These are phyloP conservation scores for Xerophyta viscosa DNA, from an alignment of 106 monocot species.

Conservation along the genomic window DNA sequence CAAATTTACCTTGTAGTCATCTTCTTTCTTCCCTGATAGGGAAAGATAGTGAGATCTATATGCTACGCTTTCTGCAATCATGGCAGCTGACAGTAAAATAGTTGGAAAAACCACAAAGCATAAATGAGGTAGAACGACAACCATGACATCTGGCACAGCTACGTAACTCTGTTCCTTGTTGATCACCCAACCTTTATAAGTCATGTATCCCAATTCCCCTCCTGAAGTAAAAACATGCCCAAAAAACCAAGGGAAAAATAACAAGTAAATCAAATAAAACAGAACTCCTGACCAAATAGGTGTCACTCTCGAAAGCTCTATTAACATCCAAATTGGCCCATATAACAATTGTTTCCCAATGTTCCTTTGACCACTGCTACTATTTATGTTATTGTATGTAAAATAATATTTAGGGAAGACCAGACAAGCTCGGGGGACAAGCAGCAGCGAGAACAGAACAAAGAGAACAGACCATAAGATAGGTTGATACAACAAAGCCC, in stretches of 20 bases:
- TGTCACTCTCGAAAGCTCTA: conserved; percentile 60
- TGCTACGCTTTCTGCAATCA: conserved; percentile 63
- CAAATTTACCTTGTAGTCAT: conserved; percentile 35
- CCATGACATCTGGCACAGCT: conserved; percentile 89
- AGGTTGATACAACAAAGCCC: conserved; percentile 52
- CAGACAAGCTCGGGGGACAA: conserved; percentile 46
- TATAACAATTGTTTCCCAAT: neutral
- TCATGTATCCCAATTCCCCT: conserved; percentile 48
- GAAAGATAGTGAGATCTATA: conserved; percentile 36
- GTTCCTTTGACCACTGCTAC: conserved; percentile 16
- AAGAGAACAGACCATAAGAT: conserved; percentile 34
- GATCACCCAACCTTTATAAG: conserved; percentile 62
- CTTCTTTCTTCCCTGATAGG: conserved; percentile 65
- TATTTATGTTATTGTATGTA: conserved; percentile 16
- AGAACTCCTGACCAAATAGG: conserved; percentile 49
- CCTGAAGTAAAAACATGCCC: conserved; percentile 64
- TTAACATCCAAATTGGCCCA: conserved; percentile 34
- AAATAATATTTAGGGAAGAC: conserved; percentile 25
- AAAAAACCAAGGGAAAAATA: conserved; percentile 77
- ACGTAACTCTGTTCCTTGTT: conserved; percentile 13
- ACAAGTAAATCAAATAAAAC: conserved; percentile 56
- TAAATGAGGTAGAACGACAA: conserved; percentile 81
- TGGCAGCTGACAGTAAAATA: conserved; percentile 48
- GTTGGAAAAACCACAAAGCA: conserved; percentile 77
- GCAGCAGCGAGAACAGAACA: conserved; percentile 51